Evolutionary conservation across 2,329 filamentous ascomycete genomes (phyloP), one percentile per base, ranked within the genome.

Genomic region (Bertia moriformis): DNA sequence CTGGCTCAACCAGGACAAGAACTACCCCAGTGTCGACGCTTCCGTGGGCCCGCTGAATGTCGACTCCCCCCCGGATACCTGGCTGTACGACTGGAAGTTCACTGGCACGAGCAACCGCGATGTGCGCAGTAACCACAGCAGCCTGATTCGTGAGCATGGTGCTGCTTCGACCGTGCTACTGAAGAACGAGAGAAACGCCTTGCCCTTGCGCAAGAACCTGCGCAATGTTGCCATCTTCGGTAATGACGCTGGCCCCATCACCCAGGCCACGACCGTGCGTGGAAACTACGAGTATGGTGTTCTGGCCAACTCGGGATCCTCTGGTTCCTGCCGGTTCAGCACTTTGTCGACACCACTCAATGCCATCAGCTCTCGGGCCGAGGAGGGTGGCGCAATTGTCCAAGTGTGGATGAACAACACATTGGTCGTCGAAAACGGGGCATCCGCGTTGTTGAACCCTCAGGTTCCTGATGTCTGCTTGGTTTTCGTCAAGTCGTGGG

Each of bases 401-500:
- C 65, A 71, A 49, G 33, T 57, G 55, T 48, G 56, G 50, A 41
- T 61, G 37, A 55, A 64, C 39, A 66, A 67, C 51, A 66, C 63
- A 10, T 50, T 66, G 20, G 46, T 53, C 15, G 43, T 51, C 5
- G 49, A 51, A 18, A 59, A 62, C 19, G 38, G 63, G 1, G 57
- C 22, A 10, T 27, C 62, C 4, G 59, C 65, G 5, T 67, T 72
- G 7, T 66, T 61, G 59, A 48, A 56, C n/a, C 56, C 57, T 10
- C 48, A 63, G 46, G 14, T 66, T 0, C 74, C 78, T 27, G 77
- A 84, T 43, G 60, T 83, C 29, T 85, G 81, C 51, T 57, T 77
- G n/a, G 71, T 77, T 19, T 71, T 77, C 53, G 57, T 76, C 41
- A 78, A 76, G 52, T 71, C 78, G 3, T 78, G 81, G 59, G 69